Conservation (phyloP, 2,329 filamentous ascomycete species). For the Ceratocystis lukuohia region DNA sequence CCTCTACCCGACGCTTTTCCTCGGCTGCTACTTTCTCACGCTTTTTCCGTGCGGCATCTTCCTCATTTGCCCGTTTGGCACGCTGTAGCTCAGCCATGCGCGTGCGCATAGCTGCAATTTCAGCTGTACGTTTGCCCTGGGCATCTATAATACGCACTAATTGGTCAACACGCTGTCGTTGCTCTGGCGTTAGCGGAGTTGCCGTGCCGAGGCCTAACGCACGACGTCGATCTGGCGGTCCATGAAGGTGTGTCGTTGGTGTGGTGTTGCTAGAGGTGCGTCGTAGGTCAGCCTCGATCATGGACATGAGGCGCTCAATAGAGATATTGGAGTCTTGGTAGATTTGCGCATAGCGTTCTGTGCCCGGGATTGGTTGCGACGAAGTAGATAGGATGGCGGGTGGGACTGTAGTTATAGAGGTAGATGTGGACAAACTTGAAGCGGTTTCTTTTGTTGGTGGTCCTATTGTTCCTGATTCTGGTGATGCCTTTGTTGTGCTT, state of each 20-base stretch:
- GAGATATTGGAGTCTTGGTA: constrained; percentile 13
- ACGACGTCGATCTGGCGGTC: constrained; percentile 9
- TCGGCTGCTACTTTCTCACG: constrained; percentile 29
- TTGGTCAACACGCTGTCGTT: constrained; percentile 17
- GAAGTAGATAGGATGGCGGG: not conserved
- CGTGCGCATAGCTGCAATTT: constrained; percentile 28
- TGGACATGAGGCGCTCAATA: constrained; percentile 24
- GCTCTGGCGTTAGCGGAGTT: constrained; percentile 12
- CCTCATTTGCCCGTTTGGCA: constrained; percentile 27
- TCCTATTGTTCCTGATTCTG: not conserved
- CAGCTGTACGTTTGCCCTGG: constrained; percentile 7
- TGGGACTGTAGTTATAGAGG: not conserved
- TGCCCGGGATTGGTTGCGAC: constrained; percentile 8
- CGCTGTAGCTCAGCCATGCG: constrained; percentile 36
- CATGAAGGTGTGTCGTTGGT: constrained; percentile 2
- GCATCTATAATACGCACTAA: constrained; percentile 18
- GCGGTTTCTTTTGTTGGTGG: not conserved
- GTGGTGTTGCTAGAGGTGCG: constrained; percentile 21
- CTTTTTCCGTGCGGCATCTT: constrained; percentile 34
- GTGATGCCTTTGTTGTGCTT: not conserved
- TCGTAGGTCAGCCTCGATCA: constrained; percentile 27
- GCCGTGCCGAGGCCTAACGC: constrained; percentile 16
- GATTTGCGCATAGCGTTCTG: constrained; percentile 20
- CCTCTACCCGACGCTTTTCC: constrained; percentile 24
- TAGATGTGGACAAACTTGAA: not conserved